phyloP scores from a whole-genome alignment of 192 early-diverging fungal species.

The Backusella macrospora region DNA sequence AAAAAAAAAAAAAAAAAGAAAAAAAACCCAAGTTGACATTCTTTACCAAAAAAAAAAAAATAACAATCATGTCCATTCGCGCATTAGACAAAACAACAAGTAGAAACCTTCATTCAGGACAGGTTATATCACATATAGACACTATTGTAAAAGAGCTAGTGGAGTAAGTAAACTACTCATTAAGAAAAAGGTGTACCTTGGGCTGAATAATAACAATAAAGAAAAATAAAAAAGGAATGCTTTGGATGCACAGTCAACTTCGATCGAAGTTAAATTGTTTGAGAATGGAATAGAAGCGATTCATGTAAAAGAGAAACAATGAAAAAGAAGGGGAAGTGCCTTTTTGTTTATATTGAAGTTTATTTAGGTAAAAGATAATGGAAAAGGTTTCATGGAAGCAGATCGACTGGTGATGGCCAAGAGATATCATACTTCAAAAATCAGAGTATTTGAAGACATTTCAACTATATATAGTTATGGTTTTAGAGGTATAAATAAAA shows the following conservation, averaged over 20 bases:
- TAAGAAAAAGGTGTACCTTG: not conserved
- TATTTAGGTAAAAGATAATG: constrained; percentile 43
- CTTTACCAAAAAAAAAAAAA: not conserved
- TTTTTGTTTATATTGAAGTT: not conserved
- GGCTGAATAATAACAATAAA: not conserved
- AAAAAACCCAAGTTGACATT: not conserved
- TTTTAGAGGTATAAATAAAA: constrained; percentile 34
- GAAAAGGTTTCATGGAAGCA: constrained; percentile 37
- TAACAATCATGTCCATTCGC: not conserved
- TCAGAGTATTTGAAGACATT: constrained; percentile 38
- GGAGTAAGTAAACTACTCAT: constrained; percentile 32
- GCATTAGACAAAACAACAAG: constrained; percentile 35
- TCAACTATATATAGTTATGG: constrained; percentile 37
- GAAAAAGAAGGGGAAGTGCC: not conserved
- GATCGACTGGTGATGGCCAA: constrained; percentile 42
- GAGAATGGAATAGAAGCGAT: constrained; percentile 40
- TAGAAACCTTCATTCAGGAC: constrained; percentile 39
- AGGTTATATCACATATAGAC: constrained; percentile 42
- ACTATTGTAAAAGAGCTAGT: constrained; percentile 45
- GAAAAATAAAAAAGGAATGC: constrained; percentile 39
- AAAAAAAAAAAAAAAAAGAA: not conserved
- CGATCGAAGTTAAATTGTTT: constrained; percentile 41
- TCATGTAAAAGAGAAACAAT: constrained; percentile 21
- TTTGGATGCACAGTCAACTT: constrained; percentile 40
- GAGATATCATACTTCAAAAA: constrained; percentile 44